phyloP scores from a whole-genome alignment of 202 grass and related monocot species.

The Cymbopogon flexuosus region DNA sequence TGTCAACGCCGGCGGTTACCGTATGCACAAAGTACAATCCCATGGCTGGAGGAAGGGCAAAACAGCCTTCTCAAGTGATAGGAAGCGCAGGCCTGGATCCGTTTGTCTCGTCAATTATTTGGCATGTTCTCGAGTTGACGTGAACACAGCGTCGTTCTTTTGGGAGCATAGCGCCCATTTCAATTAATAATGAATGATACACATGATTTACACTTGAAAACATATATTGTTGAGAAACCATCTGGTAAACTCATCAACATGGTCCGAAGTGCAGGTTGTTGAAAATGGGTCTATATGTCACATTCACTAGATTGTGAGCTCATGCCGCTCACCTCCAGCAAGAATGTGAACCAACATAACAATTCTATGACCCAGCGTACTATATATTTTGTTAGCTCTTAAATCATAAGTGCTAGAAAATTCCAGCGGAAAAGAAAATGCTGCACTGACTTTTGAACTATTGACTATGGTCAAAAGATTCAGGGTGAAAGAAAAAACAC shows the following conservation, averaged over 20 bases:
- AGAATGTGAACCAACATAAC: neutral
- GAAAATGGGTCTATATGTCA: neutral
- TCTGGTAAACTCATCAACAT: neutral
- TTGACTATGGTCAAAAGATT: constrained; percentile 22
- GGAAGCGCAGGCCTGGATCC: too few relatives aligned
- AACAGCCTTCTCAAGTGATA: too few relatives aligned
- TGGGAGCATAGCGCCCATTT: neutral
- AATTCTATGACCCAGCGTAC: neutral
- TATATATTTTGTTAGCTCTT: neutral
- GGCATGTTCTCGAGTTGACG: too few relatives aligned
- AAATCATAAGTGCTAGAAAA: neutral
- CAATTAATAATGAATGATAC: neutral
- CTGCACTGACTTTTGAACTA: constrained; percentile 5
- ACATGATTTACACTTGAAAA: neutral
- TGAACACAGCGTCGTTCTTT: too few relatives aligned
- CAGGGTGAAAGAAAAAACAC: neutral
- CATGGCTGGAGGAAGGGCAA: too few relatives aligned
- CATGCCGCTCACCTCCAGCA: neutral
- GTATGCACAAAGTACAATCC: too few relatives aligned
- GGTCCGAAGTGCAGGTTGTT: neutral
- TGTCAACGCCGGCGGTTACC: too few relatives aligned
- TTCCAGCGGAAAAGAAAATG: neutral
- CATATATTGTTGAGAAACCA: neutral
- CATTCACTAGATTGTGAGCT: neutral
- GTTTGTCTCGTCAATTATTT: too few relatives aligned